Base-by-base conservation (phyloP, 345 rosid species). In the Murraya koenigii region DNA sequence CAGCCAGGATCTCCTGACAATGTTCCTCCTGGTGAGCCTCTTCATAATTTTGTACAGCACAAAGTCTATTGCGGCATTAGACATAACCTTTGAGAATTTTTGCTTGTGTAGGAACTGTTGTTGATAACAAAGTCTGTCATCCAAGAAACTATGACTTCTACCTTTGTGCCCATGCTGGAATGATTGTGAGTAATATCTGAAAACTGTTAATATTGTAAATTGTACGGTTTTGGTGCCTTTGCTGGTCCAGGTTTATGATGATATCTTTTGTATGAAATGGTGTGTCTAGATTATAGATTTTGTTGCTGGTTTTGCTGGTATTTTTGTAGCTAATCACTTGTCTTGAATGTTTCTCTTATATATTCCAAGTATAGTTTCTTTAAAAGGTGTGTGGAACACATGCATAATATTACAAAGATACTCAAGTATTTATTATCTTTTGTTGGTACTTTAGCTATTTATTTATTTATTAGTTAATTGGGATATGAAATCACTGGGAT, bases 151-250 rank as follows among this genome's bases (percentile, higher is more conserved):
- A 92, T 75, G 98, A 93, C 75, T 93, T 93, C 83, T 93, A 93
- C 81, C 93, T 93, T 22, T 93, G 98, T 79, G 95, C 97, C 7
- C 98, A 93, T 77, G 98, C 98, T 9, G 98, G 98, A 75, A 87
- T 89, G 93, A 94, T 92, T 56, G 97, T 94, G 82, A 92, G 98
- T 84, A 7, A 39, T 25, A 28, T n/a, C 26, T 19, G 64, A 22
- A 23, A 70, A 69, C 73, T 52, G n/a, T 67, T 58, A 11, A 20
- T 13, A 15, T 10, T 56, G 49, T 1, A 8, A 17, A 33, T n/a
- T 60, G 8, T 58, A 23, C 9, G 25, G 61, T 55, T 55, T 58
- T 58, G 28, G n/a, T 9, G 9, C 23, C 59, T n/a, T n/a, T 58
- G 14, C 22, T 52, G 56, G 49, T 44, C 49, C 49, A 44, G 49